These are phyloP conservation scores for Fennellomyces sp. DNA, from an alignment of 371 early-diverging fungal species.

Conservation along the genomic window DNA sequence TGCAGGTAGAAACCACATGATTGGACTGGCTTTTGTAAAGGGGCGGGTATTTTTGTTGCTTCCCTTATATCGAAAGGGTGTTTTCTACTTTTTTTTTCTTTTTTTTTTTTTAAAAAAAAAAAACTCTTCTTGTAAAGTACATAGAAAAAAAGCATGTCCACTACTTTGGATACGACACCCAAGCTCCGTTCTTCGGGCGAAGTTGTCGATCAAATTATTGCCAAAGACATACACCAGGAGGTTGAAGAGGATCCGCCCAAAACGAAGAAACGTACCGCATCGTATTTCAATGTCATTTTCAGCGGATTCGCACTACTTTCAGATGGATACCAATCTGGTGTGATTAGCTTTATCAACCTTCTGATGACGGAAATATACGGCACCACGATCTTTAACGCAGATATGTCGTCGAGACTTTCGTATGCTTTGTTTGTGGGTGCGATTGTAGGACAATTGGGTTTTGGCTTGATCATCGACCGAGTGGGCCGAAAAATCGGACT, in stretches of 20 bases:
- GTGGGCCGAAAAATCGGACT: constrained; percentile 45
- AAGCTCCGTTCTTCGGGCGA: no score
- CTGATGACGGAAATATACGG: constrained; percentile 41
- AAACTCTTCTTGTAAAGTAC: no score
- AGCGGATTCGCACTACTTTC: constrained; percentile 43
- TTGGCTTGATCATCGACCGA: constrained; percentile 45
- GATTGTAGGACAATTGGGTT: constrained; percentile 49
- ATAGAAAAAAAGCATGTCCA: no score
- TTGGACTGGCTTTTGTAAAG: no score
- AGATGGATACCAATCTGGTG: constrained; percentile 51
- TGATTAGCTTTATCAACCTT: constrained; percentile 41
- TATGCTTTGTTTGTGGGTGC: constrained; percentile 52
- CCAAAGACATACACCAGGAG: no score
- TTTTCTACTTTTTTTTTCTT: no score
- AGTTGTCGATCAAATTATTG: no score
- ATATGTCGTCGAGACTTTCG: constrained; percentile 39
- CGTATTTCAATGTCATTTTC: constrained; percentile 43
- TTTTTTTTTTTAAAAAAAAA: no score
- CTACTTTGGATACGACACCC: no score
- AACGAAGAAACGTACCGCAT: constrained; percentile 23
- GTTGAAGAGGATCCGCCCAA: constrained; percentile 2
- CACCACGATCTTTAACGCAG: constrained; percentile 24
- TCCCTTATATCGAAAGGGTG: no score
- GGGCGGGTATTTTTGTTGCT: no score
- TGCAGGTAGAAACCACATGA: no score